Evolutionary conservation across 1,284 basidiomycete species (phyloP).

Genomic region (Ceratobasidium sp.): DNA sequence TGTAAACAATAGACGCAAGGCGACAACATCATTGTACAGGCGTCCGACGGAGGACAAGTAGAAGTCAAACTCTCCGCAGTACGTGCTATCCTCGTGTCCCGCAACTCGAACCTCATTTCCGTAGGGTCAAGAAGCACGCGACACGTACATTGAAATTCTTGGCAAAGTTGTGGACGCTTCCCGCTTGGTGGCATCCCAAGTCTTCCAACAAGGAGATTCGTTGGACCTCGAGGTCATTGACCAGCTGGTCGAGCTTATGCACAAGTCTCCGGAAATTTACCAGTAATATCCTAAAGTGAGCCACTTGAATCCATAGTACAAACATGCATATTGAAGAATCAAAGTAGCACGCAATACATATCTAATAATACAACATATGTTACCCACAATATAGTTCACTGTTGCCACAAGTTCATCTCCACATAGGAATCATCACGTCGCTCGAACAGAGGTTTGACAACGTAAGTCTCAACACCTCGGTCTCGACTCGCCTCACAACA

Average conservation of each 20-base stretch:
- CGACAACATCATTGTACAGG: conserved; percentile 67
- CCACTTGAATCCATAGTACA: conserved; percentile 12
- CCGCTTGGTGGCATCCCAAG: conserved; percentile 23
- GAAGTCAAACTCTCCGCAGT: conserved; percentile 62
- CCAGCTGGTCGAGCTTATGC: conserved; percentile 38
- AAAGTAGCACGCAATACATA: conserved; percentile 28
- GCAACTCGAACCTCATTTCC: not conserved
- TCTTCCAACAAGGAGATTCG: conserved; percentile 32
- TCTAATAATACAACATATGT: conserved; percentile 41
- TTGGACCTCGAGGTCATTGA: conserved; percentile 38
- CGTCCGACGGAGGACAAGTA: conserved; percentile 76
- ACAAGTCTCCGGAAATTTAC: conserved; percentile 36
- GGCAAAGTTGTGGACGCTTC: conserved; percentile 64
- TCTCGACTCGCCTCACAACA: conserved; percentile 23
- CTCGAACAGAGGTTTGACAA: conserved; percentile 22
- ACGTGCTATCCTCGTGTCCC: conserved; percentile 45
- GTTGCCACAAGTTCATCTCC: conserved; percentile 9
- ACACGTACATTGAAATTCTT: conserved; percentile 75
- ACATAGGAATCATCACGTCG: conserved; percentile 34
- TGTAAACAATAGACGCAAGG: conserved; percentile 58
- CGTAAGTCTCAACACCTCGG: conserved; percentile 26
- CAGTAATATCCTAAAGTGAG: conserved; percentile 28
- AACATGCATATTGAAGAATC: conserved; percentile 28
- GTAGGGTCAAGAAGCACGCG: conserved; percentile 61
- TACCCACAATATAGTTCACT: conserved; percentile 1